A percentile compares a stretch with the other conserved stretches of the same genome.
Evolutionary conservation across 345 rosid species (phyloP).

Genomic region (Xanthoceras sorbifolium): DNA sequence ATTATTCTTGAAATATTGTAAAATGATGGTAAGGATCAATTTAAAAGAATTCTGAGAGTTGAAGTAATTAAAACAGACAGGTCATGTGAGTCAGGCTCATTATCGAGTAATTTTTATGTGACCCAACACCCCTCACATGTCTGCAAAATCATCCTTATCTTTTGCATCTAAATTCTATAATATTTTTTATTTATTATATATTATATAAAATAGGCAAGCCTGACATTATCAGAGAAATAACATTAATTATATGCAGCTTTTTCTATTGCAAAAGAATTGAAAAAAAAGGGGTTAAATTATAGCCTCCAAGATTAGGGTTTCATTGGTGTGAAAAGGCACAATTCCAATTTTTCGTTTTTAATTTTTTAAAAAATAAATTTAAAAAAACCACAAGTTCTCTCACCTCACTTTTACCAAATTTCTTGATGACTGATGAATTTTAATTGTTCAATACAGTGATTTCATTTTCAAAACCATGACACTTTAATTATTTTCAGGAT

Average conservation of each 20-base stretch:
- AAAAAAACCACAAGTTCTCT: no score
- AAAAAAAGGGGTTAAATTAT: not conserved
- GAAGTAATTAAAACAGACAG: not conserved
- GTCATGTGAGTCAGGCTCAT: conserved; percentile 15
- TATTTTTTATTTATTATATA: not conserved
- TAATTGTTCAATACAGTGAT: not conserved
- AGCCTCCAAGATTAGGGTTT: not conserved
- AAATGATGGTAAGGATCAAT: not conserved
- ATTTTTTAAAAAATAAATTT: no score
- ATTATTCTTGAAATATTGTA: no score
- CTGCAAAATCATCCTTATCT: conserved; percentile 7
- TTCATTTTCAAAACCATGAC: not conserved
- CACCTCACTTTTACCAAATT: not conserved
- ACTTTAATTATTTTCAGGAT: no score
- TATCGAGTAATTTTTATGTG: not conserved
- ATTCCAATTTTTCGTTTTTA: no score
- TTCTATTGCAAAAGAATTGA: not conserved
- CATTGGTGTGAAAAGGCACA: not conserved
- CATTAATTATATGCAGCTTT: not conserved
- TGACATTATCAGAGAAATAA: not conserved
- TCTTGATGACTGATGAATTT: not conserved
- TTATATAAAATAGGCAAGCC: not conserved
- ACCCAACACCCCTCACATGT: not conserved
- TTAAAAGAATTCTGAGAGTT: not conserved
- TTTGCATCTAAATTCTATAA: not conserved